Conservation (phyloP, 2,329 filamentous ascomycete genomes). For the Monilinia laxa region DNA sequence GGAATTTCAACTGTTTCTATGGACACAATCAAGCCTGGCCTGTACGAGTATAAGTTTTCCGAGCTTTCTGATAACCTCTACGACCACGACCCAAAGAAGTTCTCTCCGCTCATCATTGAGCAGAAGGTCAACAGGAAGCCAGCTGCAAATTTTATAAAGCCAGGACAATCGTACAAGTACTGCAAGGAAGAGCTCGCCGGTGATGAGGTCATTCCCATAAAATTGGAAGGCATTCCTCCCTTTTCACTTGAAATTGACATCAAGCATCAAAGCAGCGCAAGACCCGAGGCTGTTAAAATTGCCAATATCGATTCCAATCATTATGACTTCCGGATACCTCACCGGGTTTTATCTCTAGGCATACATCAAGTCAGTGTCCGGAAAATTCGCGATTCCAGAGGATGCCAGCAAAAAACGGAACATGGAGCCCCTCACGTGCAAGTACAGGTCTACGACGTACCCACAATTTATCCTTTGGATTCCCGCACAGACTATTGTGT, state of each 20-base stretch:
- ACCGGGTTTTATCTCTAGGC: constrained; percentile 81
- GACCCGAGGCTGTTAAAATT: constrained; percentile 78
- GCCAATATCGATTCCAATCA: constrained; percentile 72
- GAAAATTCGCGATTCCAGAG: constrained; percentile 81
- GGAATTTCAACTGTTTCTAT: constrained; percentile 76
- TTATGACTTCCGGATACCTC: constrained; percentile 81
- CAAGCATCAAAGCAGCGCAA: constrained; percentile 80
- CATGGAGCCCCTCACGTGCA: constrained; percentile 73
- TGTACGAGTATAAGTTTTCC: constrained; percentile 83
- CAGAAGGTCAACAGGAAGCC: constrained; percentile 86
- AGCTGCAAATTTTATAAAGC: constrained; percentile 75
- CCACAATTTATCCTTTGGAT: constrained; percentile 85
- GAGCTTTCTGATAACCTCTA: constrained; percentile 85
- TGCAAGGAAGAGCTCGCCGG: constrained; percentile 80
- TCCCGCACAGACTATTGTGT: constrained; percentile 88
- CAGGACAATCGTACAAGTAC: constrained; percentile 92
- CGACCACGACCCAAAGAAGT: constrained; percentile 65
- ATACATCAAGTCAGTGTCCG: constrained; percentile 85
- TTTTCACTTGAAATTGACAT: constrained; percentile 92
- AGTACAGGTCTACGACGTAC: constrained; percentile 89
- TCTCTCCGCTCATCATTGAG: constrained; percentile 66
- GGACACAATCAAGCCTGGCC: constrained; percentile 79
- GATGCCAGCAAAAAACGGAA: constrained; percentile 79
- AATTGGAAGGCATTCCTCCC: constrained; percentile 77
- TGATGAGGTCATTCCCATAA: constrained; percentile 86